Percentiles rank a stretch among this genome's conserved stretches.
phyloP scores from a whole-genome alignment of 768 basidiomycete genomes.

The Fomitopsis serialis region DNA sequence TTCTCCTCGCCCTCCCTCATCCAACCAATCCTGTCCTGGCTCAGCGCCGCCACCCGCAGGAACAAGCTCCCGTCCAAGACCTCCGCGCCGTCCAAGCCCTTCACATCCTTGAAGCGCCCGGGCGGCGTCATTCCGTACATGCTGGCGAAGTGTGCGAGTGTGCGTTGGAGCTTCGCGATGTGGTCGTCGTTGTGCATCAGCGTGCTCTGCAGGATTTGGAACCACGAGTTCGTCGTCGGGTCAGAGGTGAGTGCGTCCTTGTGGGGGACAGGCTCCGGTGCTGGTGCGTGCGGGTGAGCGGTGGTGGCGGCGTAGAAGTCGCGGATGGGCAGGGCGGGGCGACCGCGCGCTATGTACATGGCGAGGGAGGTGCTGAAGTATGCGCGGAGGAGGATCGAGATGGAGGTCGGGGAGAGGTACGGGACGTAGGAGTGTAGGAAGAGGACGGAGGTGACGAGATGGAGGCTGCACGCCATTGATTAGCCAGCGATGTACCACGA shows the following conservation, averaged over 20 bases:
- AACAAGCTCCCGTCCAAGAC: slow-evolving; percentile 61
- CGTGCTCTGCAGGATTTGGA: slow-evolving; percentile 45
- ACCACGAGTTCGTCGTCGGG: slow-evolving; percentile 49
- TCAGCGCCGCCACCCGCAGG: slow-evolving; percentile 48
- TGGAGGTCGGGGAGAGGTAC: slow-evolving; percentile 33
- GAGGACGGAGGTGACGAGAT: slow-evolving; percentile 49
- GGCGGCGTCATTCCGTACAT: slow-evolving; percentile 37
- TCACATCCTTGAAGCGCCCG: slow-evolving; percentile 24
- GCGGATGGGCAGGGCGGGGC: slow-evolving; percentile 40
- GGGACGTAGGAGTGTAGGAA: slow-evolving; percentile 52
- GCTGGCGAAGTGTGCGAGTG: slow-evolving; percentile 40
- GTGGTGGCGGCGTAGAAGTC: slow-evolving; percentile 18
- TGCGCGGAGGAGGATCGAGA: slow-evolving; percentile 46
- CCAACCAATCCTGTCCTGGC: slow-evolving; percentile 35
- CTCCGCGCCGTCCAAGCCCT: slow-evolving; percentile 41
- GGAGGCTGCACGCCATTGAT: slow-evolving; percentile 12
- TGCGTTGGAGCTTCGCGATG: slow-evolving; percentile 43
- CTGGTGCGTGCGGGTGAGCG: slow-evolving; percentile 13
- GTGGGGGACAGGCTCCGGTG: slow-evolving; percentile 17
- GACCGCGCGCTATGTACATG: slow-evolving; percentile 44
- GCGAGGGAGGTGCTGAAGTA: slow-evolving; percentile 50
- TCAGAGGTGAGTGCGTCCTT: slow-evolving; percentile 27
- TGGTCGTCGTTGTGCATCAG: slow-evolving; percentile 59
- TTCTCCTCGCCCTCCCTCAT: slow-evolving; percentile 30
- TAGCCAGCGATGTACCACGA: not conserved